These are phyloP conservation scores for Cryptococcus floricola DNA, from an alignment of 1,284 basidiomycete species.

Conservation along the genomic window DNA sequence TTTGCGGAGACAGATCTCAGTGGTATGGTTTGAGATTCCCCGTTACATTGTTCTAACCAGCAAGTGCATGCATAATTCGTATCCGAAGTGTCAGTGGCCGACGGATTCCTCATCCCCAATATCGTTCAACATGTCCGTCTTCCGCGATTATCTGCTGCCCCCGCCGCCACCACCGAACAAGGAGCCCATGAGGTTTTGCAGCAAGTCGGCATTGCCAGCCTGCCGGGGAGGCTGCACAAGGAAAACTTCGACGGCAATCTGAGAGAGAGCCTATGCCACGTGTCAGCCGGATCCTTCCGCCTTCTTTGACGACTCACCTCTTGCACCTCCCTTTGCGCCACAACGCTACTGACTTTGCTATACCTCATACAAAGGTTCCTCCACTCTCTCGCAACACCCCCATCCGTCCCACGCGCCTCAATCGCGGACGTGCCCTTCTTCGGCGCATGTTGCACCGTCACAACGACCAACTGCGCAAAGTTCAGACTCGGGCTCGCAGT, in stretches of 20 bases:
- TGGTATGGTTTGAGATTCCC: neutral
- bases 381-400: slow-evolving; percentile 62
- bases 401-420: slow-evolving; percentile 57
- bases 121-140: no score
- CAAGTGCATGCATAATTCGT: neutral
- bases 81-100: no score
- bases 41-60: neutral
- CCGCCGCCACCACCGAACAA: slow-evolving; percentile 65
- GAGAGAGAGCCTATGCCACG: slow-evolving; percentile 55
- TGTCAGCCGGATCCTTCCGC: neutral
- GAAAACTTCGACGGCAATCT: slow-evolving; percentile 64
- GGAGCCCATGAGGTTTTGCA: slow-evolving; percentile 77
- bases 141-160: neutral
- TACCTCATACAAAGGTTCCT: slow-evolving; percentile 75
- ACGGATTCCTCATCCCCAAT: no score
- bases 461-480: slow-evolving; percentile 78
- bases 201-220: slow-evolving; percentile 63
- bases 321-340: slow-evolving; percentile 67
- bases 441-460: slow-evolving; percentile 72
- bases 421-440: slow-evolving; percentile 53
- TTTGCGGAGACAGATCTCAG: no score
- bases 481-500: slow-evolving; percentile 73
- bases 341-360: slow-evolving; percentile 52
- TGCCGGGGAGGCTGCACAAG: slow-evolving; percentile 67
- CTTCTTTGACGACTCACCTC: slow-evolving; percentile 55